Percentiles rank a stretch among this genome's conserved stretches.
phyloP scores from a whole-genome alignment of 1,284 basidiomycete genomes.

The Hortiboletus rubellus region DNA sequence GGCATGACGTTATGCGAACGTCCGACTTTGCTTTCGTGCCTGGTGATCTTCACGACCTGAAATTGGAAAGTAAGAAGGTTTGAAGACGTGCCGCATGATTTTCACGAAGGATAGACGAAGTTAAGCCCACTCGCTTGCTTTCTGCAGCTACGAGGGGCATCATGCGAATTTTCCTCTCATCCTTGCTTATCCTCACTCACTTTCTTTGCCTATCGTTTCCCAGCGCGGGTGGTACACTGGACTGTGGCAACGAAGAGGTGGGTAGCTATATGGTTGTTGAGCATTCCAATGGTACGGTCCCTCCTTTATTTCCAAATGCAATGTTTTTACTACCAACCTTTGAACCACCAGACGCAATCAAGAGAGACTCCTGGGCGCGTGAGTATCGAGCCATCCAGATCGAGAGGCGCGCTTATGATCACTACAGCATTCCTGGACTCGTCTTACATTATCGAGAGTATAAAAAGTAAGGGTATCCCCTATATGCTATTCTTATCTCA shows the following conservation, averaged over 20 bases:
- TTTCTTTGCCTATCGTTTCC: not conserved
- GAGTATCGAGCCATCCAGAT: not conserved
- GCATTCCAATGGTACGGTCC: not conserved
- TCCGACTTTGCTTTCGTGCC: not conserved
- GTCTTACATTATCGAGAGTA: not conserved
- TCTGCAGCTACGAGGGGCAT: not conserved
- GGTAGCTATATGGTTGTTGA: not conserved
- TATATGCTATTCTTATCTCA: not conserved
- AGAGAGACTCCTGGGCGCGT: not conserved
- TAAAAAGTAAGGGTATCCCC: constrained; percentile 2
- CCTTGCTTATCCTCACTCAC: not conserved
- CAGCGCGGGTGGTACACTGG: not conserved
- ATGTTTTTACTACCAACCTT: not conserved
- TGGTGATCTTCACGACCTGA: constrained; percentile 38
- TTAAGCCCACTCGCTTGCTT: not conserved
- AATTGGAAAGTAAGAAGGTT: not conserved
- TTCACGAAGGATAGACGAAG: not conserved
- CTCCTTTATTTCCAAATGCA: not conserved
- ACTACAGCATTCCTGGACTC: not conserved
- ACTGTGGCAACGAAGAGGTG: not conserved
- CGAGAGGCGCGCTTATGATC: not conserved
- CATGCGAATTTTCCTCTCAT: not conserved
- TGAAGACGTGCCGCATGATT: not conserved
- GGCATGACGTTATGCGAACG: too few relatives aligned
- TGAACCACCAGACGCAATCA: not conserved